phyloP scores from a whole-genome alignment of 192 early-diverging fungal genomes.

The Backusella parvicylindrica region DNA sequence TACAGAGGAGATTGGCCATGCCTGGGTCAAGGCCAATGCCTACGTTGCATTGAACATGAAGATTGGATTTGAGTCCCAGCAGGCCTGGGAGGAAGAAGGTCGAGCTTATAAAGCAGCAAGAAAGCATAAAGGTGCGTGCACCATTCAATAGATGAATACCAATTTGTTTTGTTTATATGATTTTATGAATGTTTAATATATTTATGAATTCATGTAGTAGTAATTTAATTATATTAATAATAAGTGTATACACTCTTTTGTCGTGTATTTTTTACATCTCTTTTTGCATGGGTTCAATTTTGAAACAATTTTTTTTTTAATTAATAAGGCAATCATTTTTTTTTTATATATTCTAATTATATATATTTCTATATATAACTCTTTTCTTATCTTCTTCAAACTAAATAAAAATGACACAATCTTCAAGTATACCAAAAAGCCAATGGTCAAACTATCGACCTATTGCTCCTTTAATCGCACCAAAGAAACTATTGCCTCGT shows the following conservation, averaged over 20 bases:
- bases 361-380: neutral
- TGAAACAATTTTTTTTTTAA: too few relatives aligned
- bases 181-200: too few relatives aligned
- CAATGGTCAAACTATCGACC: slow-evolving; percentile 1
- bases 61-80: slow-evolving; percentile 14
- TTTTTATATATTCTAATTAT: too few relatives aligned
- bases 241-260: too few relatives aligned
- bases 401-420: neutral
- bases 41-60: slow-evolving; percentile 15
- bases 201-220: too few relatives aligned
- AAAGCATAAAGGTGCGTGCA: slow-evolving; percentile 5
- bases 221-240: too few relatives aligned
- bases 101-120: neutral
- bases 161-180: too few relatives aligned
- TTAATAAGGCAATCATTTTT: too few relatives aligned
- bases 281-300: too few relatives aligned
- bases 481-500: neutral
- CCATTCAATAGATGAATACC: neutral
- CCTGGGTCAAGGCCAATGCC: slow-evolving; percentile 17
- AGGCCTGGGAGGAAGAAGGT: slow-evolving; percentile 6
- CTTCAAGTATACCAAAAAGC: neutral
- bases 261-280: too few relatives aligned
- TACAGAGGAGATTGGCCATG: slow-evolving; percentile 5
- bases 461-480: slow-evolving; percentile 7
- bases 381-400: neutral